Percentiles rank a stretch among this genome's conserved stretches.
Conservation (phyloP, 2,329 filamentous ascomycete species). For the Remersonia thermophila region DNA sequence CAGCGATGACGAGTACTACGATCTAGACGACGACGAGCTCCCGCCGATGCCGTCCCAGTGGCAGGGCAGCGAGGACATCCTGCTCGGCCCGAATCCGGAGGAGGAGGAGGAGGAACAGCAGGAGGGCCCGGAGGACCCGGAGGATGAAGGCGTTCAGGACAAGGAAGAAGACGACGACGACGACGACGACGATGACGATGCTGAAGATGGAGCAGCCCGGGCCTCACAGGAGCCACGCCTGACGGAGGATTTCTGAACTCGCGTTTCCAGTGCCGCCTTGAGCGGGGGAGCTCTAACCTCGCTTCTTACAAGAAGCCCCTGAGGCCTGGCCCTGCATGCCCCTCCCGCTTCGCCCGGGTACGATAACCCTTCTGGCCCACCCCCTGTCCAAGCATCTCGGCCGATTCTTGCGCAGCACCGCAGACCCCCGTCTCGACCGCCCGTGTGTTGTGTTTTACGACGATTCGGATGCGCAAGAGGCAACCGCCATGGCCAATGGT, state of each 20-base stretch:
- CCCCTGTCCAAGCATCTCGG: no score
- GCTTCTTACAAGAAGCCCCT: no score
- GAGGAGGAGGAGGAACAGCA: conserved; percentile 26
- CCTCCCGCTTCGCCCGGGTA: no score
- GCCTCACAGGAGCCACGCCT: not conserved
- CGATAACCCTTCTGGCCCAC: no score
- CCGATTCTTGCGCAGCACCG: no score
- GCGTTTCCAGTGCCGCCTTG: not conserved
- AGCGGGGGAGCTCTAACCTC: no score
- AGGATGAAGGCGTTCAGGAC: conserved; percentile 21
- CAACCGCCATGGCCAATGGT: no score
- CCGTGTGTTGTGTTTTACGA: no score
- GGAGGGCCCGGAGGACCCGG: conserved; percentile 11
- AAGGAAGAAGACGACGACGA: conserved; percentile 1
- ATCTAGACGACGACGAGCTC: conserved; percentile 56
- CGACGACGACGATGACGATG: not conserved
- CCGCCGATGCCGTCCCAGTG: conserved; percentile 51
- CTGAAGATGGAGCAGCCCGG: not conserved
- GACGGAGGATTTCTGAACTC: not conserved
- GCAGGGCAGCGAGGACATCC: conserved; percentile 54
- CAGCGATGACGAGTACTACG: conserved; percentile 57
- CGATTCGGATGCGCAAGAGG: no score
- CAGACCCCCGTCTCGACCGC: no score
- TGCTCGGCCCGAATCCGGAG: conserved; percentile 30
- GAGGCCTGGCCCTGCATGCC: no score